These are phyloP conservation scores for Ophiostoma novo-ulmi DNA, from an alignment of 2,329 filamentous ascomycete species.

Conservation along the genomic window DNA sequence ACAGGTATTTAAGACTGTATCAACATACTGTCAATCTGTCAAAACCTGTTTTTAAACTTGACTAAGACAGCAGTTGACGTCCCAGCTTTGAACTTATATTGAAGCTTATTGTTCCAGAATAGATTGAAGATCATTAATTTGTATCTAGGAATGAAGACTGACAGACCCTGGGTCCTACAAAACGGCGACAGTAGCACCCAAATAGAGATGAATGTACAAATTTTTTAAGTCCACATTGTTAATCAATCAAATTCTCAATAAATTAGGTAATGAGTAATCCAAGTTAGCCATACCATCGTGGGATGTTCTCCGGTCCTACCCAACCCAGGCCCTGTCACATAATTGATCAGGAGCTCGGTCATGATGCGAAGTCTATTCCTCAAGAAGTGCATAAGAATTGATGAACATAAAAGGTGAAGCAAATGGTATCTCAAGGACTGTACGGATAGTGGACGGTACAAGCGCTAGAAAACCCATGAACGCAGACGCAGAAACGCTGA, in stretches of 20 bases:
- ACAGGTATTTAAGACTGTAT: not conserved
- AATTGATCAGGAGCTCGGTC: not conserved
- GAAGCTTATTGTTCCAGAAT: not conserved
- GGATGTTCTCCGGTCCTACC: not conserved
- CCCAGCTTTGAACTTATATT: not conserved
- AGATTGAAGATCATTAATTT: not conserved
- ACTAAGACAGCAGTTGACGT: not conserved
- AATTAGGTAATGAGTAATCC: not conserved
- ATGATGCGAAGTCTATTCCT: not conserved
- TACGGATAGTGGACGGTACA: not conserved
- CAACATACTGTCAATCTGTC: not conserved
- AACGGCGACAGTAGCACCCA: not conserved
- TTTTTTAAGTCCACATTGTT: not conserved
- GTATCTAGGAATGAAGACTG: not conserved
- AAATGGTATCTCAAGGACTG: not conserved
- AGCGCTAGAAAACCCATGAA: not conserved
- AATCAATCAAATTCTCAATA: not conserved
- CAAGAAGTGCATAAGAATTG: not conserved
- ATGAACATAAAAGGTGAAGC: not conserved
- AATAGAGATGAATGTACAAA: not conserved
- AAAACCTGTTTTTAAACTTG: not conserved
- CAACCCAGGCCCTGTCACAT: not conserved
- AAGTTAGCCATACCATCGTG: not conserved
- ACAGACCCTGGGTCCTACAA: not conserved
- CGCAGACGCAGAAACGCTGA: not conserved